Evolutionary conservation across 257 asterid genomes (phyloP).

Genomic region (Catharanthus roseus): DNA sequence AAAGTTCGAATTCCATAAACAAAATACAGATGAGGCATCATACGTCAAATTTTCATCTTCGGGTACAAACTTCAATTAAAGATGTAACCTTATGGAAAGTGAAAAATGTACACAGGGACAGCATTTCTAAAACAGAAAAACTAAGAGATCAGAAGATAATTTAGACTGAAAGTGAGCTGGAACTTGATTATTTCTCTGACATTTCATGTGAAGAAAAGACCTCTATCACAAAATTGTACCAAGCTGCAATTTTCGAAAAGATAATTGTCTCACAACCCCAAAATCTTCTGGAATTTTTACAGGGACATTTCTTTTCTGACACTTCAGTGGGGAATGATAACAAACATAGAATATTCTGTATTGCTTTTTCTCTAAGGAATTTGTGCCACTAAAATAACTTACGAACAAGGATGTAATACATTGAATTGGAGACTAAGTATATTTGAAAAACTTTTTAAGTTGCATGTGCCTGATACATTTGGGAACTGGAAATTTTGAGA

Average conservation of each 20-base stretch:
- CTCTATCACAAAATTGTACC: neutral
- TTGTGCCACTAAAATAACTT: neutral
- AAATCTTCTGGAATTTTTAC: neutral
- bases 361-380: neutral
- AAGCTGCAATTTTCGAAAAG: neutral
- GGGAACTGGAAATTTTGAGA: constrained; percentile 1
- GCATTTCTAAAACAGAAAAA: neutral
- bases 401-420: neutral
- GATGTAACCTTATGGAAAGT: neutral
- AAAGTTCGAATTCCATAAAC: neutral
- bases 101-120: neutral
- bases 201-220: neutral
- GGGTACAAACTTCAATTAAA: neutral
- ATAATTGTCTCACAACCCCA: neutral
- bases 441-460: neutral
- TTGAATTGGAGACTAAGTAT: neutral
- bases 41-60: neutral
- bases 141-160: neutral
- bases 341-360: neutral
- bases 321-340: neutral
- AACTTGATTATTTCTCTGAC: neutral
- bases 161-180: constrained; percentile 1
- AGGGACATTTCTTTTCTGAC: neutral
- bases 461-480: neutral
- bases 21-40: neutral